Conservation (phyloP, 805 yeast genomes). For the Candida namnaoensis region DNA sequence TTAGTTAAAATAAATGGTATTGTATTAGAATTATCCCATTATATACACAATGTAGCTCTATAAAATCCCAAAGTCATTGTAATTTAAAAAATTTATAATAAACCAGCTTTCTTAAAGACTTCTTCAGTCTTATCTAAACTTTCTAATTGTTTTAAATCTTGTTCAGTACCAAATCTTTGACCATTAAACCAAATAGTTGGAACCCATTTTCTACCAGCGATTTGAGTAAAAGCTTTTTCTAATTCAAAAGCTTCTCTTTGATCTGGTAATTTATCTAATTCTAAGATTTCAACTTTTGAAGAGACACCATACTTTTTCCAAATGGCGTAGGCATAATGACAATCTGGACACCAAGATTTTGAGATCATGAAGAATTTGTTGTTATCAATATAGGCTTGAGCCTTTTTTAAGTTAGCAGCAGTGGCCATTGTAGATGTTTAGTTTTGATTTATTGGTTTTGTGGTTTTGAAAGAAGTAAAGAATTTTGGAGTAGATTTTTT, state of each 20-base stretch:
- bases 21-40: too few relatives aligned
- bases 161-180: slow-evolving; percentile 49
- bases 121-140: slow-evolving; percentile 15
- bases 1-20: too few relatives aligned
- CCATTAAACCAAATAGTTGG: slow-evolving; percentile 61
- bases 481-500: too few relatives aligned
- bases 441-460: too few relatives aligned
- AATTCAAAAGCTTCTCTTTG: slow-evolving; percentile 41
- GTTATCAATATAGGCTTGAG: slow-evolving; percentile 34
- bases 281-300: slow-evolving; percentile 45
- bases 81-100: slow-evolving; percentile 2
- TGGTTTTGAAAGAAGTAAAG: too few relatives aligned
- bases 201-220: slow-evolving; percentile 58
- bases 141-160: slow-evolving; percentile 26
- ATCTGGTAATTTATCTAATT: slow-evolving; percentile 44
- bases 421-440: not conserved
- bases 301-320: slow-evolving; percentile 45
- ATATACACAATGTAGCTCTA: too few relatives aligned
- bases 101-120: slow-evolving; percentile 13
- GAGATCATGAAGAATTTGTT: slow-evolving; percentile 50
- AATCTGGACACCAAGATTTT: slow-evolving; percentile 76
- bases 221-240: slow-evolving; percentile 45
- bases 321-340: slow-evolving; percentile 50
- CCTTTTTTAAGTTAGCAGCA: slow-evolving; percentile 22
- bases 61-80: too few relatives aligned